A percentile compares a stretch with the other conserved stretches of the same genome.
These are phyloP conservation scores for Aspergillus nanangensis DNA, from an alignment of 495 filamentous ascomycete species.

Conservation along the genomic window DNA sequence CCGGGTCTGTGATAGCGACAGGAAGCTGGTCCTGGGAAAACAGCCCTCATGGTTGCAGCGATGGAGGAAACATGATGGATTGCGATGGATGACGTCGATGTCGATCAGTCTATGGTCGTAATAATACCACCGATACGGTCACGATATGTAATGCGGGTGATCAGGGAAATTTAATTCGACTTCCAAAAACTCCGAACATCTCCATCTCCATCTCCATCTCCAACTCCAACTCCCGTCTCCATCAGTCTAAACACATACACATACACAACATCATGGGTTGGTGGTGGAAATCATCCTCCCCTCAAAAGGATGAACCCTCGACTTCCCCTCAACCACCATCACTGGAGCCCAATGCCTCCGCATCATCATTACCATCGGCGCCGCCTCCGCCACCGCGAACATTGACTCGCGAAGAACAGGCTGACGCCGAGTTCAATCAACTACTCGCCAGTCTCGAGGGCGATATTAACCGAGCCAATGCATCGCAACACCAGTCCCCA, in stretches of 20 bases:
- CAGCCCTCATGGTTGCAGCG: too few species aligned
- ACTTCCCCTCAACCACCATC: constrained; percentile 13
- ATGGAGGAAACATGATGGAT: too few species aligned
- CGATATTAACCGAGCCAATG: constrained; percentile 14
- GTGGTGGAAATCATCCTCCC: constrained; percentile 40
- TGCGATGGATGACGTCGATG: too few species aligned
- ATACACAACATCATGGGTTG: constrained; percentile 40
- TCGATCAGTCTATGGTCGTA: too few species aligned
- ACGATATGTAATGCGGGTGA: neutral
- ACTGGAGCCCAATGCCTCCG: too few species aligned
- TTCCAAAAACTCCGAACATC: neutral
- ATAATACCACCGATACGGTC: too few species aligned
- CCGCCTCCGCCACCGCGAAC: constrained; percentile 30
- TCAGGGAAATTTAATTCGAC: neutral
- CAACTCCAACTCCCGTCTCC: neutral
- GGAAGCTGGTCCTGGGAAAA: too few species aligned
- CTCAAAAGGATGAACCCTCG: constrained; percentile 17
- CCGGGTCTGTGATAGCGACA: neutral
- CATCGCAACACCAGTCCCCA: constrained; percentile 17
- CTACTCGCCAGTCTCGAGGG: constrained; percentile 50
- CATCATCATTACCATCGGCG: constrained; percentile 3
- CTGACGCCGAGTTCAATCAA: constrained; percentile 57
- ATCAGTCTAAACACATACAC: neutral
- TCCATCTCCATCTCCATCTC: neutral
- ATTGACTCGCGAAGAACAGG: constrained; percentile 52